Evolutionary conservation across 495 filamentous ascomycete genomes (phyloP).

Genomic region (Podospora sp.): DNA sequence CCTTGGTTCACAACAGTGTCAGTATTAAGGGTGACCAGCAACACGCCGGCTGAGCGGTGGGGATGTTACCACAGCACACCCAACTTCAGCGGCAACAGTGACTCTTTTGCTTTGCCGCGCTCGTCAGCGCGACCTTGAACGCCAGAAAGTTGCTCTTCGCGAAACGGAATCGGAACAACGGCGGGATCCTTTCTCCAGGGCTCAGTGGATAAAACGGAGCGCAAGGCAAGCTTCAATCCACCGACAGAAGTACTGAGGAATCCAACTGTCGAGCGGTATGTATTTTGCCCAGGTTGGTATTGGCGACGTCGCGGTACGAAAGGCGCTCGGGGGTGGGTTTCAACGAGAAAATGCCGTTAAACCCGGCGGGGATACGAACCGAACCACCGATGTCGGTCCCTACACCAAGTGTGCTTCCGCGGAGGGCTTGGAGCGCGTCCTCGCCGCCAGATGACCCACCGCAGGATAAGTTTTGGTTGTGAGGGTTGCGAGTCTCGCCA

Average conservation of each 20-base stretch:
- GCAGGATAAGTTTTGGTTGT: slow-evolving; percentile 58
- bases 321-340: slow-evolving; percentile 63
- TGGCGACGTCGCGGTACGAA: slow-evolving; percentile 44
- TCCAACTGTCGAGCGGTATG: slow-evolving; percentile 34
- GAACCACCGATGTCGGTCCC: slow-evolving; percentile 72
- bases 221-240: slow-evolving; percentile 40
- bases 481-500: slow-evolving; percentile 66
- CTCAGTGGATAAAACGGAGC: slow-evolving; percentile 29
- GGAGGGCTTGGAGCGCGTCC: slow-evolving; percentile 51
- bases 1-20: too few species aligned
- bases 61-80: slow-evolving; percentile 52
- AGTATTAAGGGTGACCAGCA: too few species aligned
- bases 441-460: slow-evolving; percentile 67
- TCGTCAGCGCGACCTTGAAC: slow-evolving; percentile 20
- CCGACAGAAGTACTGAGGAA: slow-evolving; percentile 31
- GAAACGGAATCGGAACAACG: slow-evolving; percentile 38
- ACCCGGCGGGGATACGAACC: slow-evolving; percentile 63
- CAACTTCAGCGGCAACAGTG: slow-evolving; percentile 42
- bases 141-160: slow-evolving; percentile 24
- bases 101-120: not conserved
- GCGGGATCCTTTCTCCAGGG: slow-evolving; percentile 36
- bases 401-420: slow-evolving; percentile 48
- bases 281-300: slow-evolving; percentile 43
- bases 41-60: too few species aligned
- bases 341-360: slow-evolving; percentile 59